These are phyloP conservation scores for Aspergillus felis DNA, from an alignment of 2,329 filamentous ascomycete genomes.

Conservation along the genomic window DNA sequence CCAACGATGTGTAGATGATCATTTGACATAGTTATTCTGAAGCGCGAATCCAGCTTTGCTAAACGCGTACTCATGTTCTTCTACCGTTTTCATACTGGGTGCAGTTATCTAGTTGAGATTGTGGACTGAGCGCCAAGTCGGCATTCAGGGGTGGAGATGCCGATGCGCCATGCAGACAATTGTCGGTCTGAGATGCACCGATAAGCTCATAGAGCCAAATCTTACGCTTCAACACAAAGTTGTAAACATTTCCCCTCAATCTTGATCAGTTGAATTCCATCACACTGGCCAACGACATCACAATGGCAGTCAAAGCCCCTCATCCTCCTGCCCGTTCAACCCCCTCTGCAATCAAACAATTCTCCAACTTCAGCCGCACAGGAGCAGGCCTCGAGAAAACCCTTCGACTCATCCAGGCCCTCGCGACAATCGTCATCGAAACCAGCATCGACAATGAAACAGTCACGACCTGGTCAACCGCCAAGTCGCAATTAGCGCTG, in stretches of 20 bases:
- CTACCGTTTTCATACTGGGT: too few species aligned
- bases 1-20: background rate
- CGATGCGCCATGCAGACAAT: background rate
- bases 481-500: constrained; percentile 37
- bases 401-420: constrained; percentile 31
- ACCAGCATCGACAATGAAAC: constrained; percentile 16
- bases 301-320: background rate
- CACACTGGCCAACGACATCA: background rate
- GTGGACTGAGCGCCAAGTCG: background rate
- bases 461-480: constrained; percentile 26
- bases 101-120: background rate
- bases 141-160: background rate
- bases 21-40: background rate
- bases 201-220: background rate
- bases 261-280: background rate
- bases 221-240: background rate
- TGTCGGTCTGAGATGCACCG: background rate
- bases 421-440: constrained; percentile 23
- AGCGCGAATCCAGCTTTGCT: too few species aligned
- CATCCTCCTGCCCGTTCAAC: background rate
- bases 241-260: background rate
- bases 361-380: constrained; percentile 26
- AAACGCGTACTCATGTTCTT: too few species aligned
- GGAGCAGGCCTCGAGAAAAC: constrained; percentile 31
- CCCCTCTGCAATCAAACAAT: constrained; percentile 13